phyloP scores from a whole-genome alignment of 345 rosid species.

The Isatis tinctoria region DNA sequence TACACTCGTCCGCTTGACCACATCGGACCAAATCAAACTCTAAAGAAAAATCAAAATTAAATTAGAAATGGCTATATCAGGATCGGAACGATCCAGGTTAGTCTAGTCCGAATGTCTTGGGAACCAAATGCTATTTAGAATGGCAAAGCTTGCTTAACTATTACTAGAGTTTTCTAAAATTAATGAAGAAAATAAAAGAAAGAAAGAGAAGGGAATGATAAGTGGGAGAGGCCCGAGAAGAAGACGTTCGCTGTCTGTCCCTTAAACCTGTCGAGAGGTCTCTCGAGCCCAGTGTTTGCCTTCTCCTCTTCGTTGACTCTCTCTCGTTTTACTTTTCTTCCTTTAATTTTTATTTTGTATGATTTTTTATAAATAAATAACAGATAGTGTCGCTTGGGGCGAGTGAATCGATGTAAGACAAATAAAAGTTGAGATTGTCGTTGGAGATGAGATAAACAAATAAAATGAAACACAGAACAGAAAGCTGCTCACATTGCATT shows the following conservation, averaged over 20 bases:
- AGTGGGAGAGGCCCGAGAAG: slow-evolving; percentile 33
- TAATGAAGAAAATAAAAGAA: background rate
- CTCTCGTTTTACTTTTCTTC: background rate
- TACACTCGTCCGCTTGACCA: background rate
- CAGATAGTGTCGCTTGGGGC: background rate
- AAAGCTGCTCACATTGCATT: slow-evolving; percentile 1
- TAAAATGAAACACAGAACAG: background rate
- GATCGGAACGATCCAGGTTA: background rate
- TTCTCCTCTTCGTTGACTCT: slow-evolving; percentile 27
- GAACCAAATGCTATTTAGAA: background rate
- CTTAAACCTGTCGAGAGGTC: slow-evolving; percentile 29
- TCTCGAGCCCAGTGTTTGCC: slow-evolving; percentile 36
- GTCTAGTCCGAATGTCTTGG: slow-evolving; percentile 12
- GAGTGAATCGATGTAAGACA: slow-evolving; percentile 7
- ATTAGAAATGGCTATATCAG: background rate
- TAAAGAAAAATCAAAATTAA: background rate
- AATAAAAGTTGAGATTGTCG: background rate
- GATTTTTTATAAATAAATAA: background rate
- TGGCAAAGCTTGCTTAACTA: background rate
- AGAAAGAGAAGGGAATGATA: slow-evolving; percentile 16
- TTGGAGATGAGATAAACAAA: background rate
- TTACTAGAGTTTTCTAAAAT: background rate
- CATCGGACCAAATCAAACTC: background rate
- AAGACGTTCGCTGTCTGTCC: slow-evolving; percentile 32
- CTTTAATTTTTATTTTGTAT: background rate